These are phyloP conservation scores for Hypomontagnella submonticulosa DNA, from an alignment of 495 filamentous ascomycete genomes.

Conservation along the genomic window DNA sequence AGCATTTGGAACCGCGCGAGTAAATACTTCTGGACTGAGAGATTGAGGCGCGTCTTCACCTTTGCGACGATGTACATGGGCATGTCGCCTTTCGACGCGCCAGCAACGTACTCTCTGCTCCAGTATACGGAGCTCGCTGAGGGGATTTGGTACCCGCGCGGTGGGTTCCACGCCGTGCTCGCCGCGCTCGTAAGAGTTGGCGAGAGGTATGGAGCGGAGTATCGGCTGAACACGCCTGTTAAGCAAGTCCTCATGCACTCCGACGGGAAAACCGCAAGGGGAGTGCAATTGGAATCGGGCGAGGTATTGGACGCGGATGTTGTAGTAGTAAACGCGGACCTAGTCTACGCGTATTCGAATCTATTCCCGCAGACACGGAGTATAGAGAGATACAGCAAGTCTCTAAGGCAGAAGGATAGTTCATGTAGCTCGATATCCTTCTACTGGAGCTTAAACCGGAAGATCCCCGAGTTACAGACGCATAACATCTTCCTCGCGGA, in stretches of 20 bases:
- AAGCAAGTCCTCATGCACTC: constrained; percentile 57
- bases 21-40: constrained; percentile 73
- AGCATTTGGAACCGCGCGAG: constrained; percentile 68
- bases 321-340: constrained; percentile 73
- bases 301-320: constrained; percentile 66
- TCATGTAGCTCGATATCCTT: constrained; percentile 79
- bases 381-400: constrained; percentile 53
- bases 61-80: constrained; percentile 84
- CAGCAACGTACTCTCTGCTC: constrained; percentile 75
- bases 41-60: constrained; percentile 72
- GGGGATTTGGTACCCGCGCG: constrained; percentile 78
- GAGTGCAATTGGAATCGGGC: constrained; percentile 64
- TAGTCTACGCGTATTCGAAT: constrained; percentile 76
- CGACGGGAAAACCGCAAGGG: constrained; percentile 60
- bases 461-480: constrained; percentile 67
- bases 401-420: constrained; percentile 59
- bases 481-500: constrained; percentile 82
- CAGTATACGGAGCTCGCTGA: constrained; percentile 79
- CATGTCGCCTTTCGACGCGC: constrained; percentile 78
- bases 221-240: constrained; percentile 65
- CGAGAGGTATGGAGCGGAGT: constrained; percentile 65
- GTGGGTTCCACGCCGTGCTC: constrained; percentile 72
- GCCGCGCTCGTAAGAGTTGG: constrained; percentile 67
- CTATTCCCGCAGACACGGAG: constrained; percentile 57
- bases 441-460: constrained; percentile 72